Evolutionary conservation across 2,329 filamentous ascomycete species (phyloP).

Genomic region (Colletotrichum tofieldiae): DNA sequence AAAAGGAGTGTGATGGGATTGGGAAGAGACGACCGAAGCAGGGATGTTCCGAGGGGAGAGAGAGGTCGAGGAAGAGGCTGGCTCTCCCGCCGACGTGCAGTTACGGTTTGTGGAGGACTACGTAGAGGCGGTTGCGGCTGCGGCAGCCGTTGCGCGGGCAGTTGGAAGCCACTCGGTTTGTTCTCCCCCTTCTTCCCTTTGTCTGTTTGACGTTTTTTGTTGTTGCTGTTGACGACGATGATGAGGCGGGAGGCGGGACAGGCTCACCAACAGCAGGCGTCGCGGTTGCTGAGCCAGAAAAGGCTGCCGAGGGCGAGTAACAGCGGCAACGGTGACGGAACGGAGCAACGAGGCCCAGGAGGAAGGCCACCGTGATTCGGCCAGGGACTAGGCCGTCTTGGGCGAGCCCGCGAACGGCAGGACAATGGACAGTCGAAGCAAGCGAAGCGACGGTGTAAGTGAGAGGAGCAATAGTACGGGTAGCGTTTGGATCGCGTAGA

Average conservation of each 20-base stretch:
- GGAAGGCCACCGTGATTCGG: background rate
- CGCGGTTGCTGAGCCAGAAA: constrained; percentile 21
- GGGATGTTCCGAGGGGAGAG: background rate
- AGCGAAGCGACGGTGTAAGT: constrained; percentile 37
- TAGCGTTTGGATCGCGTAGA: background rate
- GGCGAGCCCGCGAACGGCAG: background rate
- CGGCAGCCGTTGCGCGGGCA: constrained; percentile 30
- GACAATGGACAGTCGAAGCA: background rate
- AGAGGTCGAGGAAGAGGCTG: constrained; percentile 8
- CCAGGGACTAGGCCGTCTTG: background rate
- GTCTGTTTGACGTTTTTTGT: constrained; percentile 25
- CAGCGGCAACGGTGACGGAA: constrained; percentile 8
- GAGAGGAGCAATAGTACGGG: background rate
- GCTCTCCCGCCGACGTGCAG: constrained; percentile 14
- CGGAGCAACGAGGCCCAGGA: background rate
- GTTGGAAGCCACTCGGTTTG: background rate
- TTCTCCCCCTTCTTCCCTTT: constrained; percentile 23
- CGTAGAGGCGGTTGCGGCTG: constrained; percentile 31
- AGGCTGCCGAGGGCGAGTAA: background rate
- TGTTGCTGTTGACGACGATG: constrained; percentile 3
- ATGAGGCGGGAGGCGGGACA: background rate
- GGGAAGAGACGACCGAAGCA: background rate
- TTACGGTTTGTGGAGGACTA: constrained; percentile 9
- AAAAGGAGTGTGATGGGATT: constrained; percentile 15
- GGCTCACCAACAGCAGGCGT: constrained; percentile 2